Conservation (phyloP, 768 basidiomycete genomes). For the Leccinellum rugosiceps region DNA sequence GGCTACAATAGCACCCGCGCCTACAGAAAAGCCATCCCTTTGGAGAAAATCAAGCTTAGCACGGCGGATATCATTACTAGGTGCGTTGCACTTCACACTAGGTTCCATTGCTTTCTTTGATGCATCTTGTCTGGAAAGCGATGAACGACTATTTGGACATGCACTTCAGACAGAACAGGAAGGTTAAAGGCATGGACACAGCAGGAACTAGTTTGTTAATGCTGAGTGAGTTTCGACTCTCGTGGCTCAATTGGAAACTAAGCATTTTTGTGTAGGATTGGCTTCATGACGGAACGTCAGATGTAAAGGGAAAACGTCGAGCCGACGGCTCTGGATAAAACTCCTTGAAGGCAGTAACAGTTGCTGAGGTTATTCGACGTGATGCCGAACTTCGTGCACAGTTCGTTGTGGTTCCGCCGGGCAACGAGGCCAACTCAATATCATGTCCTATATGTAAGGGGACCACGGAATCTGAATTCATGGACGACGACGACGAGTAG, state of each 20-base stretch:
- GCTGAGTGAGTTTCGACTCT: slow-evolving; percentile 49
- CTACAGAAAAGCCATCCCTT: slow-evolving; percentile 60
- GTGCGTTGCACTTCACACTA: slow-evolving; percentile 39
- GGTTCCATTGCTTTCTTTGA: not conserved
- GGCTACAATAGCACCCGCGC: slow-evolving; percentile 49
- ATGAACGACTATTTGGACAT: slow-evolving; percentile 91
- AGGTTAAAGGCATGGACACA: slow-evolving; percentile 79
- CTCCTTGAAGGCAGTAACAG: slow-evolving; percentile 55
- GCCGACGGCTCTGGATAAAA: slow-evolving; percentile 48
- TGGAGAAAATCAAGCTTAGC: slow-evolving; percentile 57
- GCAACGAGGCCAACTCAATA: slow-evolving; percentile 77
- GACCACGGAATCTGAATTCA: slow-evolving; percentile 81
- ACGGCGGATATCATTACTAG: slow-evolving; percentile 68
- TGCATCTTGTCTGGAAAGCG: slow-evolving; percentile 37
- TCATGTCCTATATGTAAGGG: slow-evolving; percentile 98
- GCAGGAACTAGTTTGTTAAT: slow-evolving; percentile 83
- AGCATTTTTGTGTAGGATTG: slow-evolving; percentile 62
- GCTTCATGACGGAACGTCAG: slow-evolving; percentile 63
- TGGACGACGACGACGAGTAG: slow-evolving; percentile 97
- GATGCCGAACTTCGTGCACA: slow-evolving; percentile 72
- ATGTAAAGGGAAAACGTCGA: slow-evolving; percentile 68
- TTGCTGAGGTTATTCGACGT: slow-evolving; percentile 64
- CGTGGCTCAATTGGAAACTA: slow-evolving; percentile 9
- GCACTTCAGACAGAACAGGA: slow-evolving; percentile 93
- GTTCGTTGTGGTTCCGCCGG: slow-evolving; percentile 84